These are phyloP conservation scores for Bidens hawaiensis DNA, from an alignment of 140 eudicot genomes.

Conservation along the genomic window DNA sequence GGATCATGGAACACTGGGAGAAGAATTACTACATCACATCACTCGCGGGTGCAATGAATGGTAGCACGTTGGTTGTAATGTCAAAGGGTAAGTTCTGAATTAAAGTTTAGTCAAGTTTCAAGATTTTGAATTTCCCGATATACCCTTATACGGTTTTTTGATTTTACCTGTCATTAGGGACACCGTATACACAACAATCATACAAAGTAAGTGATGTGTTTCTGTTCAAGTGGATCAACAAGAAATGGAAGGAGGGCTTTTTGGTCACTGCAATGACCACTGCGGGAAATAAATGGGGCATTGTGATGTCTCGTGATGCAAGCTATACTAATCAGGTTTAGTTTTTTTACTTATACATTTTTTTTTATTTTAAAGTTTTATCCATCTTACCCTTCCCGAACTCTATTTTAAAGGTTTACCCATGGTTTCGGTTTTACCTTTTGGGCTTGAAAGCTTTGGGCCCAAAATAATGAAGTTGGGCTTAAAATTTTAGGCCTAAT, in stretches of 20 bases:
- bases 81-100: conserved; percentile 39
- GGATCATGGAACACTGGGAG: conserved; percentile 78
- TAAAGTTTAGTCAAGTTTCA: not conserved
- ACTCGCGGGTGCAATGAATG: conserved; percentile 57
- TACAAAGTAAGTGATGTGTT: conserved; percentile 63
- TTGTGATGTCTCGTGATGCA: conserved; percentile 62
- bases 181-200: conserved; percentile 51
- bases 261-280: conserved; percentile 55
- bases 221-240: conserved; percentile 63
- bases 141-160: not conserved
- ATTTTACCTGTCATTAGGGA: conserved; percentile 28
- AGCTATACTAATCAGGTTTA: conserved; percentile 42
- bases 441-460: too few relatives aligned
- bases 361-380: not conserved
- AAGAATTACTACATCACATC: conserved; percentile 59
- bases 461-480: too few relatives aligned
- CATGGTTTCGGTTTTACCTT: too few relatives aligned
- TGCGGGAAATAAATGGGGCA: conserved; percentile 60
- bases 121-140: not conserved
- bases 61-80: conserved; percentile 58
- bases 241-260: conserved; percentile 71
- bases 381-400: not conserved
- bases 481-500: too few relatives aligned
- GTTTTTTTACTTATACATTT: not conserved
- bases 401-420: not conserved